A percentile compares a stretch with the other conserved stretches of the same genome.
phyloP scores from a whole-genome alignment of 176 grass and related monocot genomes.

The Pharus latifolius region DNA sequence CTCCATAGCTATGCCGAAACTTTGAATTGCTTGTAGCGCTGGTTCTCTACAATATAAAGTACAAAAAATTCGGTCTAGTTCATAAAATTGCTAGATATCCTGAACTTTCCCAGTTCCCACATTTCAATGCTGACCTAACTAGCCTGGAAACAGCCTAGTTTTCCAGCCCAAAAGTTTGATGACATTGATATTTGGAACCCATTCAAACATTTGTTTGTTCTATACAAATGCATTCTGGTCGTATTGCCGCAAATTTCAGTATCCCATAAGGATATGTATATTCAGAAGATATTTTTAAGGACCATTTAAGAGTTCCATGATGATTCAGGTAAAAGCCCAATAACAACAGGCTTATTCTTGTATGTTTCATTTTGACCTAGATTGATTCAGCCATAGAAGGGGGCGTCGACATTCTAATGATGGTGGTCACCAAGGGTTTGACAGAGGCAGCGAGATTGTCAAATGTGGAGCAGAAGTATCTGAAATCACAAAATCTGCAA shows the following conservation, averaged over 20 bases:
- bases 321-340: not conserved
- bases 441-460: slow-evolving; percentile 36
- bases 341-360: slow-evolving; percentile 11
- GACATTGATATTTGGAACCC: no score
- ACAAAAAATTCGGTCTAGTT: no score
- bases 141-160: no score
- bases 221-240: no score
- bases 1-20: no score
- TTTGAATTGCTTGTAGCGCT: no score
- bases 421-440: slow-evolving; percentile 49
- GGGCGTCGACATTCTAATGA: slow-evolving; percentile 62
- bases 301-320: not conserved
- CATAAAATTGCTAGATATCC: no score
- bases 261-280: not conserved
- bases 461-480: slow-evolving; percentile 74
- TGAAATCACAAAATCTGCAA: slow-evolving; percentile 42
- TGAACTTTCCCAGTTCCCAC: no score
- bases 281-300: not conserved
- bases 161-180: no score
- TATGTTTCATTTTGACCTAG: slow-evolving; percentile 30
- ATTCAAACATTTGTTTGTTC: no score
- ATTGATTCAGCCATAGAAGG: slow-evolving; percentile 72
- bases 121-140: no score
- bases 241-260: not conserved
- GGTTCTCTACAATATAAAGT: no score